Evolutionary conservation across 441 rosid genomes (phyloP), one percentile per base, ranked within the genome.

Genomic region (California macrophylla): DNA sequence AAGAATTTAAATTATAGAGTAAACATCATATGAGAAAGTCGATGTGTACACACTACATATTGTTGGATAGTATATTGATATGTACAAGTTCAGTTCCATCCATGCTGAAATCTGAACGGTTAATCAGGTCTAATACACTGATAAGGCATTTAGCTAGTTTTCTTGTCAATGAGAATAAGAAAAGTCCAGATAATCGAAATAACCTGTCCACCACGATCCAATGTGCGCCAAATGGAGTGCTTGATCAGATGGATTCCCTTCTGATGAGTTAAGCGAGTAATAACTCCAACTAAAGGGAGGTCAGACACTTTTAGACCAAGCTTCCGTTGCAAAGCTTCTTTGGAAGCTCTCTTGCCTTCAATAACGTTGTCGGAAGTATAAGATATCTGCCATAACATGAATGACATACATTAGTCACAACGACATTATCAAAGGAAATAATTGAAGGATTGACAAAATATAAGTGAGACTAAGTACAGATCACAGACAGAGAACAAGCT

Each of bases 231-330:
- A 30, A 94, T 87, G n/a, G 99, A 97, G 70, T 94, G 96, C 79
- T 92, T 87, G 82, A 94, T 94, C 69, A 92, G 87, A 81, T 89
- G 94, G 73, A 92, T 92, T 75, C 99, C 99, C 82, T 94, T 94
- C 79, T 94, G 99, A 76, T 89, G 97, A 36, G 99, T 94, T 72
- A 94, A 87, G 71, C 98, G 97, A 29, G 91, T 83, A 67, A 94
- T 85, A 71, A 92, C 85, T 67, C 97, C 99, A 24, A 94, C 86
- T 68, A 94, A 47, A 32, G 99, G 99, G 50, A 86, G 83, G 76
- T 92, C 92, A 4, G 84, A 79, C 54, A 0, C 83, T 75, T 76
- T 83, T 70, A 94, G 74, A 70, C 90, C 90, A 81, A 94, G 89
- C 75, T 76, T 90, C 70, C 80, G 86, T 84, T 90, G 97, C 77